Evolutionary conservation across 164 flowering plant species (phyloP), one percentile per base, ranked within the genome.

Genomic region (Umbilicus rupestris): DNA sequence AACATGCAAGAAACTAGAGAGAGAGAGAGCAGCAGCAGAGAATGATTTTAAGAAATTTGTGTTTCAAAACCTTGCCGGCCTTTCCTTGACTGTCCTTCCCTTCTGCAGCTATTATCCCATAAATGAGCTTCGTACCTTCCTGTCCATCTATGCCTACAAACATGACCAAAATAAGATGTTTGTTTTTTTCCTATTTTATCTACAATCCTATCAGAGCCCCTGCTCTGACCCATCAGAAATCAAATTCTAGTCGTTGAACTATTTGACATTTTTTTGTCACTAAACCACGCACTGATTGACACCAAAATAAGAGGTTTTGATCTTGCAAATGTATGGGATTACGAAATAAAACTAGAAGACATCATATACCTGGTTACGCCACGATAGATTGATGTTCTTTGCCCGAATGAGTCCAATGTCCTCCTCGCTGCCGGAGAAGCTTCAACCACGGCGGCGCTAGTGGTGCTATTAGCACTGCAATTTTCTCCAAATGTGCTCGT

Each of bases 61-160:
- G 14, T 24, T 16, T 6, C 11, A 57, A 9, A 72, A 92, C 98
- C 98, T 87, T 93, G 98, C 64, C 96, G 85, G 31, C 98, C 98
- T 78, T 90, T 93, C 71, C 97, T 84, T 24, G 97, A 82, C 67
- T 90, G 97, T 0, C 97, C 98, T 77, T 93, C 98, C 73, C 94
- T 85, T 70, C 96, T 81, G 63, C 98, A 86, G 71, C 96, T 90
- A 70, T 93, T 93, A 74, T 90, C 96, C 98, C 96, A 93, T n/a
- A 93, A 81, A 78, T 93, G 97, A 45, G 98, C 96, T 79, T 92
- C 98, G 76, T 92, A 92, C 58, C 96, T 82, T 59, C 98, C 98
- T 26, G 96, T 92, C 93, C 96, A 92, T 69, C 98, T 79, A 83
- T 92, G 98, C 85, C 96, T 92, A 64, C 55, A 76, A 0, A 55